Percentiles rank a stretch among this genome's conserved stretches.
Conservation (phyloP, 1,139 yeast species). For the Protomyces macrosporus region DNA sequence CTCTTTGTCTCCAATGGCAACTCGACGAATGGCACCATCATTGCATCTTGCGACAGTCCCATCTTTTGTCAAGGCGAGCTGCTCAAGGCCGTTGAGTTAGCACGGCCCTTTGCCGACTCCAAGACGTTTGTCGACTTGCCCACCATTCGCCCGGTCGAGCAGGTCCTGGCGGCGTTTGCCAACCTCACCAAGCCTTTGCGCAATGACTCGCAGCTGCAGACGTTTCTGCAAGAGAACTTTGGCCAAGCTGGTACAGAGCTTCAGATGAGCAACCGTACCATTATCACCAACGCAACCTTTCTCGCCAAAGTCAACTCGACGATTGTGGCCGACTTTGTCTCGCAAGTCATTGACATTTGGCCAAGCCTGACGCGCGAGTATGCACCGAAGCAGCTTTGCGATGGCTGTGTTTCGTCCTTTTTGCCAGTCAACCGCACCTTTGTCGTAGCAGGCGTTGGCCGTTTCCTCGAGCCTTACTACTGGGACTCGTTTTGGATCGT, state of each 20-base stretch:
- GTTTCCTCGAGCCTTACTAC: slow-evolving; percentile 25
- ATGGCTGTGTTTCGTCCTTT: slow-evolving; percentile 23
- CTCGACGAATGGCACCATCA: background rate
- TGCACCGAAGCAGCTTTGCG: background rate
- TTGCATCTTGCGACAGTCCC: slow-evolving; percentile 24
- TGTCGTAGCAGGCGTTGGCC: slow-evolving; percentile 25
- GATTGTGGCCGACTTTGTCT: slow-evolving; percentile 15
- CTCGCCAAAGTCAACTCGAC: slow-evolving; percentile 4
- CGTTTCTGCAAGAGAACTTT: slow-evolving; percentile 14
- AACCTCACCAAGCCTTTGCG: slow-evolving; percentile 5
- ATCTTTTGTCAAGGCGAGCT: slow-evolving; percentile 25
- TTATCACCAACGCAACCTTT: slow-evolving; percentile 12
- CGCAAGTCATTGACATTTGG: slow-evolving; percentile 23
- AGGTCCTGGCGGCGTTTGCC: slow-evolving; percentile 12
- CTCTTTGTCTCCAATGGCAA: background rate
- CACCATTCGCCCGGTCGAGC: slow-evolving; percentile 13
- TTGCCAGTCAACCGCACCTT: slow-evolving; percentile 20
- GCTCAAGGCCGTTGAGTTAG: slow-evolving; percentile 17
- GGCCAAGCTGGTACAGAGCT: slow-evolving; percentile 21
- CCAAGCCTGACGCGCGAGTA: slow-evolving; percentile 19
- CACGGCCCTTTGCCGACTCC: slow-evolving; percentile 21
- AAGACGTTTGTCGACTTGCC: slow-evolving; percentile 27
- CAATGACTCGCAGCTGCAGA: background rate
- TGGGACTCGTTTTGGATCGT: slow-evolving; percentile 26
- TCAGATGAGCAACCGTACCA: background rate